A percentile compares a stretch with the other conserved stretches of the same genome.
Conservation (phyloP, 306 rosid species). For the Inga oerstediana region DNA sequence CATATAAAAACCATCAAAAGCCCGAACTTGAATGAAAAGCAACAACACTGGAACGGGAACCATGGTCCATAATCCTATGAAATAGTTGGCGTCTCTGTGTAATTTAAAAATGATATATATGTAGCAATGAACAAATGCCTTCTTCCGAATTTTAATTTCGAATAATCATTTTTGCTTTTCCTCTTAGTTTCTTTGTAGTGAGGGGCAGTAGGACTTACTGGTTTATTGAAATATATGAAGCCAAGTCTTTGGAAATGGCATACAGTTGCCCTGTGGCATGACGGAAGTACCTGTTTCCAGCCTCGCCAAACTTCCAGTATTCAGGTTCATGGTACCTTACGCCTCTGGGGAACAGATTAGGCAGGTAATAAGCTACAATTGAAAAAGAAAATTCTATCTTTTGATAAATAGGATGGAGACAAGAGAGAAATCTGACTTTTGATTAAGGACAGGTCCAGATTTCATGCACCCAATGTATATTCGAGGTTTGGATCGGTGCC, state of each 20-base stretch:
- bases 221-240: conserved; percentile 79
- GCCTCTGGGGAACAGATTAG: conserved; percentile 63
- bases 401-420: conserved; percentile 8
- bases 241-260: conserved; percentile 94
- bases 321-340: conserved; percentile 99
- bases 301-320: conserved; percentile 92
- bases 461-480: conserved; percentile 98
- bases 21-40: background rate
- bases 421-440: conserved; percentile 59
- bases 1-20: background rate
- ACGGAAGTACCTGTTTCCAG: conserved; percentile 97
- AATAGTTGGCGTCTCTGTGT: background rate
- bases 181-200: background rate
- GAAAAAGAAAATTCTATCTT: background rate
- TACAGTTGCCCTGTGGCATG: conserved; percentile 98
- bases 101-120: too few relatives aligned
- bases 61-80: background rate
- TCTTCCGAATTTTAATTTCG: background rate
- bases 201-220: conserved; percentile 61
- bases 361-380: conserved; percentile 41
- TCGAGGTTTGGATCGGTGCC: conserved; percentile 79
- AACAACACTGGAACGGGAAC: background rate
- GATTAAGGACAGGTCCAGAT: conserved; percentile 95
- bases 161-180: background rate
- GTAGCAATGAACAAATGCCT: background rate